phyloP scores from a whole-genome alignment of 495 filamentous ascomycete genomes.

The Annulohypoxylon nitens region DNA sequence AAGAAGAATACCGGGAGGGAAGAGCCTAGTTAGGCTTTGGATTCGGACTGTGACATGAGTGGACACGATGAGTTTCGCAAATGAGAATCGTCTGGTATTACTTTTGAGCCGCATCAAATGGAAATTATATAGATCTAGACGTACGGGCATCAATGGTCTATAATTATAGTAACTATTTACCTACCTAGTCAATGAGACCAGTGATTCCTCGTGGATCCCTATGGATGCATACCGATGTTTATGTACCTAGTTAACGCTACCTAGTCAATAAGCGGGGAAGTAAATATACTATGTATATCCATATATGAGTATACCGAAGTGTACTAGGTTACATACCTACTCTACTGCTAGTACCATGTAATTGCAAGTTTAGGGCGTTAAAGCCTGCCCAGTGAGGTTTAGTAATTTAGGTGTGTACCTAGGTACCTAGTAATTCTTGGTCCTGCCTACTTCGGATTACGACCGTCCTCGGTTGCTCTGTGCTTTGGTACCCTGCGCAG shows the following conservation, averaged over 20 bases:
- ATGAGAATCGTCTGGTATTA: background rate
- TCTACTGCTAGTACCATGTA: no score
- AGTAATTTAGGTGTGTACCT: no score
- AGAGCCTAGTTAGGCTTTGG: slow-evolving; percentile 14
- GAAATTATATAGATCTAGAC: background rate
- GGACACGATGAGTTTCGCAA: background rate
- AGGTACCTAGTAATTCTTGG: slow-evolving; percentile 29
- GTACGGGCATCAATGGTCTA: background rate
- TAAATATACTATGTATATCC: no score
- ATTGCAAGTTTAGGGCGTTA: no score
- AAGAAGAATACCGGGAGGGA: slow-evolving; percentile 33
- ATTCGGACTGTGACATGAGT: background rate
- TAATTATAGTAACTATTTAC: background rate
- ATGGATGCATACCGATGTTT: no score
- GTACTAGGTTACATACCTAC: no score
- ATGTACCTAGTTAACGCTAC: no score
- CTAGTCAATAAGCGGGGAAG: no score
- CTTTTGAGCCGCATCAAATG: background rate
- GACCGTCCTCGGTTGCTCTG: slow-evolving; percentile 13
- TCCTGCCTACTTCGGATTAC: slow-evolving; percentile 33
- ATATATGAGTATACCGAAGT: no score
- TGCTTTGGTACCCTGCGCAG: background rate
- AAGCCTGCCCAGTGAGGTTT: no score
- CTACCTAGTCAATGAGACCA: background rate
- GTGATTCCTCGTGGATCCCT: no score